A percentile compares a stretch with the other conserved stretches of the same genome.
Evolutionary conservation across 2,329 filamentous ascomycete genomes (phyloP).

Genomic region (Colletotrichum spinosum): DNA sequence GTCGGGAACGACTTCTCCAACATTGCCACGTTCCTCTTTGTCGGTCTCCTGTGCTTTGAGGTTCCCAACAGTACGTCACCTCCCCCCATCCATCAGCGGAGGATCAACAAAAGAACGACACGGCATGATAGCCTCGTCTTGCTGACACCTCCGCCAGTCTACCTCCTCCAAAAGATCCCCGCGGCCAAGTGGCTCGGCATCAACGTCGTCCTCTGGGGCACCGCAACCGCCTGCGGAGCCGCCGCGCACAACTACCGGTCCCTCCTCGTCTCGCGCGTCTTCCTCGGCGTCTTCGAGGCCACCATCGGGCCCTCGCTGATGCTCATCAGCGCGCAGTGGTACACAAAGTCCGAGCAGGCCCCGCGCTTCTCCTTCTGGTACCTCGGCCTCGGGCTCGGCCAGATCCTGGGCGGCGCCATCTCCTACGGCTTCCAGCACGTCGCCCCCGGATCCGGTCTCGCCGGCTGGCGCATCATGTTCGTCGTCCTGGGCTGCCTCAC

Average conservation of each 20-base stretch:
- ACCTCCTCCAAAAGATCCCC: slow-evolving; percentile 70
- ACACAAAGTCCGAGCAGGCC: slow-evolving; percentile 67
- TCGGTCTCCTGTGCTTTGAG: slow-evolving; percentile 69
- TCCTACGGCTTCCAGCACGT: slow-evolving; percentile 67
- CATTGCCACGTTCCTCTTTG: slow-evolving; percentile 71
- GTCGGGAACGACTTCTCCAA: slow-evolving; percentile 72
- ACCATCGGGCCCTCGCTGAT: slow-evolving; percentile 70
- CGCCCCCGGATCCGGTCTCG: slow-evolving; percentile 48
- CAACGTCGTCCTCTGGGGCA: slow-evolving; percentile 70
- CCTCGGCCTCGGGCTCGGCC: slow-evolving; percentile 67
- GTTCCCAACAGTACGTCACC: slow-evolving; percentile 64
- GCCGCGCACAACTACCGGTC: slow-evolving; percentile 65
- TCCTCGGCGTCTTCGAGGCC: slow-evolving; percentile 71
- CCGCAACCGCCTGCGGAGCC: slow-evolving; percentile 65
- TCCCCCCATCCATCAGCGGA: not conserved
- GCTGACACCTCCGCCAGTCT: slow-evolving; percentile 49
- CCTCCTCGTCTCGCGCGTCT: slow-evolving; percentile 66
- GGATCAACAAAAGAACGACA: no score
- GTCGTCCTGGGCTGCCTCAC: slow-evolving; percentile 57
- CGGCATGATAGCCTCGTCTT: no score
- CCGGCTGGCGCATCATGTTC: slow-evolving; percentile 60
- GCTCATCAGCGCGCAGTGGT: slow-evolving; percentile 71
- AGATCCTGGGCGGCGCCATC: slow-evolving; percentile 59
- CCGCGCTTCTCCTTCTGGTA: slow-evolving; percentile 73
- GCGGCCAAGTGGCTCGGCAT: slow-evolving; percentile 70